Percentiles rank a stretch among this genome's conserved stretches.
Evolutionary conservation across 192 early-diverging fungal species (phyloP).

Genomic region (Ambispora gerdemannii): DNA sequence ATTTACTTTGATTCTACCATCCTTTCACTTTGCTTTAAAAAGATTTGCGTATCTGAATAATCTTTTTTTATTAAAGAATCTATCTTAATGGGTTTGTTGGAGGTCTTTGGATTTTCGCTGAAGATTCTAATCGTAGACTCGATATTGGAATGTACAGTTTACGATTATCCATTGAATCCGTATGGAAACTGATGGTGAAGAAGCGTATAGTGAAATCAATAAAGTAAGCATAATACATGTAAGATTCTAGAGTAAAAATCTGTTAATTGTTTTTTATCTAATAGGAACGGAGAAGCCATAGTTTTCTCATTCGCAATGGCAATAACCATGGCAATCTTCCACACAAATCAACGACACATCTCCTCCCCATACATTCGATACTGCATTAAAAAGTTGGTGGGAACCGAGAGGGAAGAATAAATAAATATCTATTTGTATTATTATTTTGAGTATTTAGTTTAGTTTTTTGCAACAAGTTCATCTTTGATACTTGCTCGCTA

Average conservation of each 20-base stretch:
- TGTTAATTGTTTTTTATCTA: neutral
- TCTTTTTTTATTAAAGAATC: constrained; percentile 26
- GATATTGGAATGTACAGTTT: constrained; percentile 35
- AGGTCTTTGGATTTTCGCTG: constrained; percentile 35
- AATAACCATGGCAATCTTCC: constrained; percentile 6
- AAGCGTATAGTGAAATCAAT: constrained; percentile 23
- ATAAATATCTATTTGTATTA: too few relatives aligned
- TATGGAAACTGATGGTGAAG: constrained; percentile 36
- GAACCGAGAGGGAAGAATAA: too few relatives aligned
- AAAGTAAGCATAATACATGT: neutral
- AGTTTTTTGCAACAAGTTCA: too few relatives aligned
- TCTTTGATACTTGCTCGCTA: too few relatives aligned
- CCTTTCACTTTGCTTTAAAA: neutral
- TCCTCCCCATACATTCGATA: neutral
- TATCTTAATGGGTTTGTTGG: constrained; percentile 37
- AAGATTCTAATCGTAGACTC: constrained; percentile 22
- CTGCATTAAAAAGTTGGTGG: neutral
- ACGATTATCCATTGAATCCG: constrained; percentile 32
- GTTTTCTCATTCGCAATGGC: constrained; percentile 18
- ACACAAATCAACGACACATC: constrained; percentile 14
- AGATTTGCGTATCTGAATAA: neutral
- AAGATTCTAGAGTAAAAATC: too few relatives aligned
- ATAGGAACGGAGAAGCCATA: constrained; percentile 24
- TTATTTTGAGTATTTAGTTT: too few relatives aligned
- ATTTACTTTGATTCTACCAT: constrained; percentile 10